Evolutionary conservation across 148 eudicot species (phyloP), one percentile per base, ranked within the genome.

Genomic region (Chenopodium quinoa): DNA sequence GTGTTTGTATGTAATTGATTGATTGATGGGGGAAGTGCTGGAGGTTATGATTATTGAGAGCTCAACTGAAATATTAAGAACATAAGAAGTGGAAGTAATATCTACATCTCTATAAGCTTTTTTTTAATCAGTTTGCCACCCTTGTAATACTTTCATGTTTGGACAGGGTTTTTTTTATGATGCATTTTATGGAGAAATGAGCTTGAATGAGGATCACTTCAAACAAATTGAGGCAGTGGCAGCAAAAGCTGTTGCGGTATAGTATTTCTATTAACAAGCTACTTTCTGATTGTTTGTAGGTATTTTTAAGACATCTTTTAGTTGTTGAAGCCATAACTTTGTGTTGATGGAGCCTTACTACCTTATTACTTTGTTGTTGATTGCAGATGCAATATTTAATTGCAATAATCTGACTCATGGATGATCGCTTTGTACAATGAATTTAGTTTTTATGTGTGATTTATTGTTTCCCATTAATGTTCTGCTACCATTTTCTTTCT

Each of bases 161-260:
- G 76, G 44, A 54, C 88, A 96, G 98, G 99, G 99, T 68, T 97
- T 94, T 82, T 97, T 88, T 80, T 97, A 97, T 86, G 99, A 97
- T 90, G 98, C 92, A 66, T 94, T 89, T 85, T 97, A 97, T 88
- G 99, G 94, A 81, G 98, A 94, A 3, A 82, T 90, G 88, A 89
- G 98, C 78, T 86, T 94, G 85, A 97, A 96, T 75, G 99, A 96
- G 78, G 99, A 91, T 75, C 95, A 96, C 78, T 96, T 96, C 75
- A 91, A 91, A 79, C 85, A 82, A 73, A 96, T 96, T 87, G 90
- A 84, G 62, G 86, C 86, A 31, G 91, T 85, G 76, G 99, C 99
- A 29, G 79, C 79, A 23, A 90, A 90, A 89, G 98, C 99, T 77
- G 98, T 78, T 77, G 84, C 87, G 93, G 98, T 96, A 96, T 75